Conservation (phyloP, 495 filamentous ascomycete genomes). For the Chaetomium fimeti region DNA sequence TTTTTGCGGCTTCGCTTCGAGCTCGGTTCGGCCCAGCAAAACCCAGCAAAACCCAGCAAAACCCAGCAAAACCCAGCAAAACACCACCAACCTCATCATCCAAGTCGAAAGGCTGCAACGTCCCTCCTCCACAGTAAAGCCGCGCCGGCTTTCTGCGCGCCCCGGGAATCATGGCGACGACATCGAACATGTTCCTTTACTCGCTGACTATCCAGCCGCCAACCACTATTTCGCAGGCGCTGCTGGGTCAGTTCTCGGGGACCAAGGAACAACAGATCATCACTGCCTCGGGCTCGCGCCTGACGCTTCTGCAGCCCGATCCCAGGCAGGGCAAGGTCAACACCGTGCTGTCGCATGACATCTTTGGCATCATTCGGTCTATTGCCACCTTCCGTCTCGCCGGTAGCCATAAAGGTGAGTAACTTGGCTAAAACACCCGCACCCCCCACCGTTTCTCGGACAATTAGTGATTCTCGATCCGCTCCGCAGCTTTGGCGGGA, state of each 20-base stretch:
- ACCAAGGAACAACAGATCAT: constrained; percentile 96
- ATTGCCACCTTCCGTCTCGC: constrained; percentile 86
- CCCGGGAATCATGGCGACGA: constrained; percentile 90
- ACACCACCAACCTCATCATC: constrained; percentile 6
- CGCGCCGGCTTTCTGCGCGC: constrained; percentile 56
- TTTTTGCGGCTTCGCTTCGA: constrained; percentile 3
- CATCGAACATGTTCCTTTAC: constrained; percentile 97
- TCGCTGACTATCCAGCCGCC: constrained; percentile 90
- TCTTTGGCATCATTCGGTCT: constrained; percentile 90
- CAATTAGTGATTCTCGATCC: constrained; percentile 93
- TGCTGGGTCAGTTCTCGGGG: constrained; percentile 90
- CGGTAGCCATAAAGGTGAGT: constrained; percentile 95
- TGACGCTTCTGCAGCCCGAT: constrained; percentile 85
- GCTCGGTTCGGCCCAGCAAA: not conserved
- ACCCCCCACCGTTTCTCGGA: constrained; percentile 45
- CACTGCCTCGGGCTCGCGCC: constrained; percentile 71
- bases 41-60: not conserved
- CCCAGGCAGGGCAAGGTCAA: constrained; percentile 79
- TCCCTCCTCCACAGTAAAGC: constrained; percentile 33
- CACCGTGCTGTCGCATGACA: constrained; percentile 83
- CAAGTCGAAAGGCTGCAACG: constrained; percentile 12
- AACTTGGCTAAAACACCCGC: constrained; percentile 20
- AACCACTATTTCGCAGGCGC: constrained; percentile 81
- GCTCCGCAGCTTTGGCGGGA: constrained; percentile 48
- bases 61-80: not conserved